Percentiles rank a stretch among this genome's conserved stretches.
Evolutionary conservation across 208 protist genomes (phyloP).

Genomic region (Trypanosoma melophagium): DNA sequence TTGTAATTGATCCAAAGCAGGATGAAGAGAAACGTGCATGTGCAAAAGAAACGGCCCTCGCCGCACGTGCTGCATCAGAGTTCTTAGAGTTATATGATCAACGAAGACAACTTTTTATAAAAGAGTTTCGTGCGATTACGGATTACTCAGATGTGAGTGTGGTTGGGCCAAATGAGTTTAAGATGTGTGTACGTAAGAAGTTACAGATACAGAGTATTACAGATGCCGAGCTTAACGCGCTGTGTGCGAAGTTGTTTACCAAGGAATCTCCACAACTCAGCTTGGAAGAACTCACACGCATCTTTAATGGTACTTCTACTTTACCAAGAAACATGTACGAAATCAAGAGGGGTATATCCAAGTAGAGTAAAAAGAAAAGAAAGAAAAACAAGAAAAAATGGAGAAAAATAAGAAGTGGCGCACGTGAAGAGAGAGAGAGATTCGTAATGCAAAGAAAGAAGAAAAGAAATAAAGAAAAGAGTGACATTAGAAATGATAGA

Average conservation of each 20-base stretch:
- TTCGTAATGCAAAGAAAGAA: background rate
- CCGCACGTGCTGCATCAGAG: constrained; percentile 53
- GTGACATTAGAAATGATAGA: too few relatives aligned
- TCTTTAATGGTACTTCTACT: constrained; percentile 88
- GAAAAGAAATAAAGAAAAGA: background rate
- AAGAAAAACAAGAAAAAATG: too few relatives aligned
- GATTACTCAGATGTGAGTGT: constrained; percentile 86
- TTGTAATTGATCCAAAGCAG: constrained; percentile 63
- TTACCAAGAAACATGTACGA: constrained; percentile 64
- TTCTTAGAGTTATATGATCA: constrained; percentile 80
- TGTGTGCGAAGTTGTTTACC: constrained; percentile 79
- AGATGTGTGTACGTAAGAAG: constrained; percentile 73
- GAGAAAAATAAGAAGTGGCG: too few relatives aligned
- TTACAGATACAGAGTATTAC: constrained; percentile 61
- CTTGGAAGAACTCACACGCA: constrained; percentile 80
- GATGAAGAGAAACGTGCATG: constrained; percentile 50
- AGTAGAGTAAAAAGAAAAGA: constrained; percentile 22
- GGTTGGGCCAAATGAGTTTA: constrained; percentile 85
- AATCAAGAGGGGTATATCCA: constrained; percentile 54
- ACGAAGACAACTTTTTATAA: constrained; percentile 87
- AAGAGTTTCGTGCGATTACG: constrained; percentile 85
- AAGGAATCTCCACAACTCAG: constrained; percentile 53
- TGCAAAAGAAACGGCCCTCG: constrained; percentile 36
- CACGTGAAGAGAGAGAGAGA: too few relatives aligned
- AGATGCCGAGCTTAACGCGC: constrained; percentile 68